phyloP scores from a whole-genome alignment of 148 eudicot genomes.

The Camellia granthamiana region DNA sequence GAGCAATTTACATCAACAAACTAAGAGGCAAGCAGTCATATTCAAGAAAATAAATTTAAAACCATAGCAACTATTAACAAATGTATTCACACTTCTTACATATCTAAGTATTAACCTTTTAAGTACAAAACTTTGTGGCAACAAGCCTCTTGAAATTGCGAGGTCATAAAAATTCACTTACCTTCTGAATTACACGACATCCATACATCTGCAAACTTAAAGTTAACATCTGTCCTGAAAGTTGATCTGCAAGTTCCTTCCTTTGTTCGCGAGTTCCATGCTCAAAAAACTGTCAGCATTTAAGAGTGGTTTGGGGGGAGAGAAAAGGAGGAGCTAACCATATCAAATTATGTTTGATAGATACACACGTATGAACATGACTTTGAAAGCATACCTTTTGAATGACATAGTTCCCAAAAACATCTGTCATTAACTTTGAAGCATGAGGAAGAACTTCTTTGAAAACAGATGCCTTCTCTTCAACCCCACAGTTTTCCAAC shows the following conservation, averaged over 20 bases:
- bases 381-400: slow-evolving; percentile 61
- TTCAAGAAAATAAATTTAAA: not conserved
- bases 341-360: not conserved
- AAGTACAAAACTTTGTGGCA: not conserved
- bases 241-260: slow-evolving; percentile 74
- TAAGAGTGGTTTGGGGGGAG: not conserved
- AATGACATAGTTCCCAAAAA: slow-evolving; percentile 96
- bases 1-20: not conserved
- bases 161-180: slow-evolving; percentile 13
- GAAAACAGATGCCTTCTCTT: slow-evolving; percentile 81
- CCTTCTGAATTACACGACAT: slow-evolving; percentile 98
- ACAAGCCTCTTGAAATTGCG: too few relatives aligned
- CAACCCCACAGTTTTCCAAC: slow-evolving; percentile 68
- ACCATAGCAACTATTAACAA: not conserved
- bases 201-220: slow-evolving; percentile 98
- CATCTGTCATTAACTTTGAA: slow-evolving; percentile 83
- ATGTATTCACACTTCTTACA: not conserved
- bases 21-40: not conserved
- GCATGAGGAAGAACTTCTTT: slow-evolving; percentile 85
- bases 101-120: not conserved
- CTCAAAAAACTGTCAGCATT: slow-evolving; percentile 67
- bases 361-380: slow-evolving; percentile 1
- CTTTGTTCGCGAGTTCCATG: slow-evolving; percentile 78
- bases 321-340: not conserved
- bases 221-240: slow-evolving; percentile 64